phyloP scores from a whole-genome alignment of 495 filamentous ascomycete genomes.

The Lasiosphaeriaceae sp. region DNA sequence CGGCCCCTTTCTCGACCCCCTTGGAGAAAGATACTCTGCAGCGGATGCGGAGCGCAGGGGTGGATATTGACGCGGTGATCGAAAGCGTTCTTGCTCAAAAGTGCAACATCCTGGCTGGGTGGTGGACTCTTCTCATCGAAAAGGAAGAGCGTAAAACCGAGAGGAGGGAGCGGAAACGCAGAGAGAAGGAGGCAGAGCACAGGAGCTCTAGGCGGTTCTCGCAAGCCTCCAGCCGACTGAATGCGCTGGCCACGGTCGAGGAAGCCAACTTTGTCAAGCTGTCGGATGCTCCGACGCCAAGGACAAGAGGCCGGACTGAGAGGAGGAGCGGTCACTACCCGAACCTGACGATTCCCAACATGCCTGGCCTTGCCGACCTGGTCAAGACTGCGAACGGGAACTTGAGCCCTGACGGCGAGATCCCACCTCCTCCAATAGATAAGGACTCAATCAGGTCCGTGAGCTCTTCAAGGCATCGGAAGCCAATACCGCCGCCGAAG shows the following conservation, averaged over 20 bases:
- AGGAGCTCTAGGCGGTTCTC: slow-evolving; percentile 78
- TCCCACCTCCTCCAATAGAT: slow-evolving; percentile 65
- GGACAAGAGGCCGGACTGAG: slow-evolving; percentile 52
- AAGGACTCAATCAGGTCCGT: slow-evolving; percentile 71
- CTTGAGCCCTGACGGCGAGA: slow-evolving; percentile 37
- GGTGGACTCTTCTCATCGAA: slow-evolving; percentile 94
- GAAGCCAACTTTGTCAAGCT: slow-evolving; percentile 49
- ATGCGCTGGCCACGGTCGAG: slow-evolving; percentile 72
- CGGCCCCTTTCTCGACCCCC: slow-evolving; percentile 79
- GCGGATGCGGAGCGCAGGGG: slow-evolving; percentile 90
- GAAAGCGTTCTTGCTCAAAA: slow-evolving; percentile 87
- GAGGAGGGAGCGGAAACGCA: slow-evolving; percentile 78
- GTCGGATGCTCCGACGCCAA: slow-evolving; percentile 49
- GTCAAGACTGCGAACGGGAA: slow-evolving; percentile 29
- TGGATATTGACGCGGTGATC: slow-evolving; percentile 91
- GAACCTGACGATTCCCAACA: slow-evolving; percentile 53
- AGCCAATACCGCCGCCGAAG: slow-evolving; percentile 82
- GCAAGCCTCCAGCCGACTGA: slow-evolving; percentile 78
- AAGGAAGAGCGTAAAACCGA: slow-evolving; percentile 90
- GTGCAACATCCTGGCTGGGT: slow-evolving; percentile 87
- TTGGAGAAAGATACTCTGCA: slow-evolving; percentile 89
- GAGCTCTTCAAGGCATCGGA: slow-evolving; percentile 61
- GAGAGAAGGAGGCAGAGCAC: slow-evolving; percentile 75
- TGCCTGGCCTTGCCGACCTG: slow-evolving; percentile 71
- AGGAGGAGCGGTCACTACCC: slow-evolving; percentile 50